phyloP scores from a whole-genome alignment of 2,329 filamentous ascomycete genomes.

The Gremmenia infestans region DNA sequence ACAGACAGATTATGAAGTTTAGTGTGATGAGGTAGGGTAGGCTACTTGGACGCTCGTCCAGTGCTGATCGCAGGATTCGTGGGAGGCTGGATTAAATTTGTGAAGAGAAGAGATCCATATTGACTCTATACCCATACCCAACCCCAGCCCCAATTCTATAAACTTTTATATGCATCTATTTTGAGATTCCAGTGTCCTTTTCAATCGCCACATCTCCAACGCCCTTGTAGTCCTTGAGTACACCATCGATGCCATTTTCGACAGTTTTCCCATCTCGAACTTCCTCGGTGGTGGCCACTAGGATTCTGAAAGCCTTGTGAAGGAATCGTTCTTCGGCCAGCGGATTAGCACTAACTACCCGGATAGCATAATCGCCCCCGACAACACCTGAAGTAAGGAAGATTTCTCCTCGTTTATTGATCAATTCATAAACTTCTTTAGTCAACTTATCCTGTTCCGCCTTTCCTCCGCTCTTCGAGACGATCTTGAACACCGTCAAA shows the following conservation, averaged over 20 bases:
- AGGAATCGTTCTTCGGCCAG: conserved; percentile 69
- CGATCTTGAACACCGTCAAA: conserved; percentile 70
- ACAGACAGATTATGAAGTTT: no score
- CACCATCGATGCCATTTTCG: conserved; percentile 6
- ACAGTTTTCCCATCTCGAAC: conserved; percentile 19
- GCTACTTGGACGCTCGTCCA: no score
- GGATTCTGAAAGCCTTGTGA: conserved; percentile 65
- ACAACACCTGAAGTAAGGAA: conserved; percentile 78
- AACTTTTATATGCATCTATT: background rate
- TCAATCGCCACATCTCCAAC: conserved; percentile 12
- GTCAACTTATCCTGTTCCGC: conserved; percentile 63
- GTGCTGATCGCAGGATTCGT: no score
- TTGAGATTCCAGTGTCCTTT: conserved; percentile 11
- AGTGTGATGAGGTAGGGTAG: no score
- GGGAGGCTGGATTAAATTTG: no score
- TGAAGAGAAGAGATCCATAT: no score
- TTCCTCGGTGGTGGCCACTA: conserved; percentile 45
- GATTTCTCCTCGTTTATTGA: conserved; percentile 71
- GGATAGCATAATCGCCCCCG: conserved; percentile 69
- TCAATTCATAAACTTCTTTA: conserved; percentile 66
- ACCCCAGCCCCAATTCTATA: no score
- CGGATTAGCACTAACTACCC: conserved; percentile 70
- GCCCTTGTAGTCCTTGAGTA: conserved; percentile 4
- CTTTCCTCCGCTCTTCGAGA: conserved; percentile 34
- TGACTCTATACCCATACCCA: no score